Evolutionary conservation across 23 red algal species (phyloP), one percentile per base, ranked within the genome.

Genomic region (Gracilariopsis chorda): DNA sequence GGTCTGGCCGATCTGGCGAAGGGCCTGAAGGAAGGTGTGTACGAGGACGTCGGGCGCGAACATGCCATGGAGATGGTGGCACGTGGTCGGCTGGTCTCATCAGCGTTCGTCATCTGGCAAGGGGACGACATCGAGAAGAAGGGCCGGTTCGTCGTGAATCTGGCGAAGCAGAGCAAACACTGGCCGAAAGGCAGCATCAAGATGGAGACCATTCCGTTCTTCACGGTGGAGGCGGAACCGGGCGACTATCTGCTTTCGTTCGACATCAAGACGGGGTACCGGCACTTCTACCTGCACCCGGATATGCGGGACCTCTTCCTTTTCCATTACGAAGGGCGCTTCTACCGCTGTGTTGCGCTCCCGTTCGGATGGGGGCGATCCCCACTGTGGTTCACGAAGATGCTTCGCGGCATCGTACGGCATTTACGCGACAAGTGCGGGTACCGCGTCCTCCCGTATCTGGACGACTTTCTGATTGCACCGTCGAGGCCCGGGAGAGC

Each of bases 271-370:
- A 27, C 25, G 14, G 86, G 51, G 0, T 90, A 78, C 70, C 0
- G 49, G 32, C 86, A 90, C 23, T 60, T 90, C 23, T 21, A 35
- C 1, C 27, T 90, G 17, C 39, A 76, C n/a, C 86, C 86, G 29
- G 2, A 24, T 17, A 62, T 90, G 49, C 51, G 86, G 1, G 39
- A 90, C 40, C 64, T 76, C 49, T 90, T 88, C 17, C 37, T 51
- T 9, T 25, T 77, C 42, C 46, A 23, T 17, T 77, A 49, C 4
- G 35, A 9, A 12, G 70, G 70, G 4, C 5, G 20, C 11, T 76
- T 36, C 70, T 45, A 47, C 70, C 70, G 39, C 7, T 76, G 3
- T 46, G 3, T 76, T 1, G 35, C 70, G 3, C 36, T 76, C 1
- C 70, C 35, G 4, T 46, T 76, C 70, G 70, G 70, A 29, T 76